Evolutionary conservation across 495 filamentous ascomycete genomes (phyloP), one percentile per base, ranked within the genome.

Genomic region (Neurospora sp.): DNA sequence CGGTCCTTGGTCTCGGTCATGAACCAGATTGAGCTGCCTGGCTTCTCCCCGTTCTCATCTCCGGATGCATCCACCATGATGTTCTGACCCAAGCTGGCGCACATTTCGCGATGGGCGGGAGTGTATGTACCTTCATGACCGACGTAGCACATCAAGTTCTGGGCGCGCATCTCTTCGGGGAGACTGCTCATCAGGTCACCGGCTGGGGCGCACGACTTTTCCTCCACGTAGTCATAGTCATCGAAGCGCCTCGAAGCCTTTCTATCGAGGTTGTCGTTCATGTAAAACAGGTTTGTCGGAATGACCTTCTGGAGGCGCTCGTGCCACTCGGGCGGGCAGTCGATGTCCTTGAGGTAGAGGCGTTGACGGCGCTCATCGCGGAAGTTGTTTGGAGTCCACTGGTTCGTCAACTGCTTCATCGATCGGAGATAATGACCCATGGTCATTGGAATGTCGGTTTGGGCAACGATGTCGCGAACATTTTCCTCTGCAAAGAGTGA

Each of bases 111-210:
- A 80, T 99, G 96, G 17, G 94, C 92, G 70, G 96, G 94, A 0
- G 96, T 99, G 78, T 96, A 99, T 3, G 96, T 99, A 1, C 96
- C 96, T 82, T 99, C 96, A 76, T 98, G 96, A 3, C 96, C 96
- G 75, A 98, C 91, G 78, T 99, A 99, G 82, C 94, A 98, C 95
- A 98, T 97, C 77, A 99, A 85, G 72, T 99, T 99, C 73, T 96
- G 91, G 8, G 96, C 96, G 22, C 94, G 88, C 92, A 97, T 96
- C 27, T 89, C 83, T 14, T 86, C 80, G 0, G 94, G 92, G n/a
- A 99, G 86, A 74, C 90, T 93, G 79, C 93, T 94, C 96, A 99
- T 99, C 37, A 99, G 81, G 76, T 99, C 96, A 8, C 93, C 94
- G 3, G 94, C 89, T 4, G 81, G 78, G 2, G 84, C 83, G 6